Percentiles rank a stretch among this genome's conserved stretches.
Conservation (phyloP, 331 rosid species). For the Pyrus hybrid region DNA sequence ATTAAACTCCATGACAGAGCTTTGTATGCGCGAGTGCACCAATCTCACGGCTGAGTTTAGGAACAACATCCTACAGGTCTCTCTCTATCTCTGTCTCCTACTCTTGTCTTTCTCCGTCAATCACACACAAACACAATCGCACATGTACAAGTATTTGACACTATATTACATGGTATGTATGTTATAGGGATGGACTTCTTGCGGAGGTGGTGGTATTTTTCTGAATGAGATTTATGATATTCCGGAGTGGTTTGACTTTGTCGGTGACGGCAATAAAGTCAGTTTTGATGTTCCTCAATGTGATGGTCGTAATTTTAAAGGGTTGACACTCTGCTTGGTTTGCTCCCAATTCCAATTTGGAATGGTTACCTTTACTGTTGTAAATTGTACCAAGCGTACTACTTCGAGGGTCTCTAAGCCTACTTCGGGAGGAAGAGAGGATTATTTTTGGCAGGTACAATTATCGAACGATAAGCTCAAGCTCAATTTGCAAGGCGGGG, state of each 20-base stretch:
- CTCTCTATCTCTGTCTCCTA: neutral
- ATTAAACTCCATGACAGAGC: neutral
- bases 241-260: neutral
- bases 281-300: neutral
- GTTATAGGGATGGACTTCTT: neutral
- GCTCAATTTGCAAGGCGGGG: neutral
- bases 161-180: neutral
- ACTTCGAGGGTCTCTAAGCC: neutral
- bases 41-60: neutral
- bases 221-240: neutral
- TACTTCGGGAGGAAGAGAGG: accelerated
- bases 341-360: accelerated
- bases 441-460: no score
- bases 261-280: neutral
- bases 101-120: neutral
- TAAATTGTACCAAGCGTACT: neutral
- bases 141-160: neutral
- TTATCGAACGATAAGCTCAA: neutral
- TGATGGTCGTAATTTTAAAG: neutral
- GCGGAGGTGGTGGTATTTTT: neutral
- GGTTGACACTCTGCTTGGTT: neutral
- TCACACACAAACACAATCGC: neutral
- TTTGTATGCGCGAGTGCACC: accelerated
- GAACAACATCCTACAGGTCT: neutral
- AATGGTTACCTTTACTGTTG: neutral